Evolutionary conservation across 1,284 basidiomycete genomes (phyloP).

Genomic region (Cystobasidiaceae sp.): DNA sequence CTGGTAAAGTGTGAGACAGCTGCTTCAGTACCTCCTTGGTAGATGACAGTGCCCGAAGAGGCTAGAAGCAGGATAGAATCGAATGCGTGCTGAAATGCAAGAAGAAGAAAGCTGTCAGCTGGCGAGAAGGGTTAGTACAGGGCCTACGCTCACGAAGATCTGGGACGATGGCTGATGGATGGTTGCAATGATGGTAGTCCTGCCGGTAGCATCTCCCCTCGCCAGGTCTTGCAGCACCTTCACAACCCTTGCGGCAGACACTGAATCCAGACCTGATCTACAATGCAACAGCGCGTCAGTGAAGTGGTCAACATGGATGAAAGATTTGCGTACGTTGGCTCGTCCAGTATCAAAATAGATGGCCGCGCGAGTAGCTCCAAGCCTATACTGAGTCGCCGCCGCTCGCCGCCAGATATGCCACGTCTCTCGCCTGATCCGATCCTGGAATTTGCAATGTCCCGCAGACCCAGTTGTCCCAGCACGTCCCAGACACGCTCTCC

Average conservation of each 20-base stretch:
- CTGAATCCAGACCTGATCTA: constrained; percentile 68
- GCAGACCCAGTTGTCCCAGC: constrained; percentile 68
- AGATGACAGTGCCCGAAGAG: constrained; percentile 64
- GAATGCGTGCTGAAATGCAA: constrained; percentile 72
- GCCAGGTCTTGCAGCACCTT: constrained; percentile 68
- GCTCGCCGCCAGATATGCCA: constrained; percentile 64
- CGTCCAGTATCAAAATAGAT: constrained; percentile 60
- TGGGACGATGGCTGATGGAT: constrained; percentile 44
- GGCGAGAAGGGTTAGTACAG: background rate
- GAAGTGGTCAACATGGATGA: background rate
- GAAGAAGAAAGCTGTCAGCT: constrained; percentile 56
- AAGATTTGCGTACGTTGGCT: constrained; percentile 54
- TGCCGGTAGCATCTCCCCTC: constrained; percentile 43
- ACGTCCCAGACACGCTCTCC: constrained; percentile 61
- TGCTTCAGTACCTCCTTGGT: constrained; percentile 67
- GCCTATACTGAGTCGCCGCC: constrained; percentile 59
- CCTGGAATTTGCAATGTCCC: constrained; percentile 61
- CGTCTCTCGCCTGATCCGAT: constrained; percentile 63
- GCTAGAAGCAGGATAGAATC: constrained; percentile 72
- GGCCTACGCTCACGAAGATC: constrained; percentile 5
- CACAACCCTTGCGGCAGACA: constrained; percentile 73
- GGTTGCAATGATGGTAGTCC: constrained; percentile 80
- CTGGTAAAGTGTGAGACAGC: constrained; percentile 61
- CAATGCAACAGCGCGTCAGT: constrained; percentile 24
- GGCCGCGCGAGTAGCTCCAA: constrained; percentile 61